Evolutionary conservation across 352 stramenopile species (phyloP), one percentile per base, ranked within the genome.

Genomic region (Phytopythium litorale): DNA sequence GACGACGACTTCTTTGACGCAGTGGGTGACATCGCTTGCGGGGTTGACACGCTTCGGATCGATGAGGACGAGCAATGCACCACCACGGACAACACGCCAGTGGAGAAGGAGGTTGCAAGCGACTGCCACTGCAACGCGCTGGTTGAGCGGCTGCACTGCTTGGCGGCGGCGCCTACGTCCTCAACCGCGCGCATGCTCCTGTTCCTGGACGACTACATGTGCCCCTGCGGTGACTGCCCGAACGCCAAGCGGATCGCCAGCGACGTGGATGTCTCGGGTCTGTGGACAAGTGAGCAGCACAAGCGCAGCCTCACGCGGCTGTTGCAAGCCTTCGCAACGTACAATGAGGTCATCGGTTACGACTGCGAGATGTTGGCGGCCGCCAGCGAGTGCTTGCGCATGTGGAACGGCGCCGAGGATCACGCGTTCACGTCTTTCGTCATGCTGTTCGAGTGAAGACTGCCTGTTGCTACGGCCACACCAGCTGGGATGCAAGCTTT

Each of bases 311-410:
- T 85, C 25, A 79, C 56, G 6, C 74, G 78, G 60, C 63, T 91
- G 4, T 59, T 92, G 32, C 81, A 88, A 55, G 79, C 81, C 1
- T 92, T 84, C 62, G 87, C 79, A 11, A 89, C 79, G 3, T 89
- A 89, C 68, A 90, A 88, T 56, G 81, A 91, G 70, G 69, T 76
- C 37, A 55, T 83, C 30, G 74, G 79, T 25, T 91, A 87, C 61
- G 48, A 64, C 23, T n/a, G 38, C 43, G 68, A 78, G 25, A 88
- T 90, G 80, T 75, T 92, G 50, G 60, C 70, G 11, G 58, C 68
- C 8, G 83, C 77, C 1, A 64, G 71, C 50, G 83, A 84, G 64
- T 92, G 80, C 28, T 63, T 89, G 3, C 68, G 70, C 3, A 56
- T 81, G n/a, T 89, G 81, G 74, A 53, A 43, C 35, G 83, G 83